Base-by-base conservation (phyloP, 345 rosid species). In the Reutealis trisperma region DNA sequence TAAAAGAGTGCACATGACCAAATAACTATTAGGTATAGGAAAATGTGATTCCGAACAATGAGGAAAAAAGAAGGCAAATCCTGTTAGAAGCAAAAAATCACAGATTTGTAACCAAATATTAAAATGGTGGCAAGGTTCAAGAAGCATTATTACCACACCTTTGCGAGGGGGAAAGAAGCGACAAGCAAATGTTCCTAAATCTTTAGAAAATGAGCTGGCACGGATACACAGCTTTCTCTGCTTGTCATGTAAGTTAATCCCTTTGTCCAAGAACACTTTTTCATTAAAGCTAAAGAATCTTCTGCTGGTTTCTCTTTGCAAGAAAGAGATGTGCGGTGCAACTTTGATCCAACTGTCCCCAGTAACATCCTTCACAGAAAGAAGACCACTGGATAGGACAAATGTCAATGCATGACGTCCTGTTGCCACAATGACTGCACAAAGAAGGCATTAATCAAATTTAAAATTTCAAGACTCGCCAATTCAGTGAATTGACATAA, bases 231-330 rank as follows among this genome's bases (percentile, higher is more conserved):
- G 75, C 65, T 84, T 75, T 42, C 51, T 79, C 82, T 76, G 86
- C 42, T 80, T 52, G 69, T 85, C 87, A 66, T 74, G 30, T 12
- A 63, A 44, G 78, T 76, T 70, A 64, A 68, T 44, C 75, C 77
- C 81, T 30, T 76, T 78, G 37, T 81, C 77, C 58, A 79, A 73
- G 66, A 74, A 77, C 73, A 81, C 76, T n/a, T 83, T 82, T 70
- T 81, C 77, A 60, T 72, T 83, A 72, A 84, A 85, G 74, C 78
- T 78, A 34, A 86, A 80, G 18, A 87, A 78, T 67, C 82, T 89
- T 81, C 77, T 87, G 64, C 67, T 74, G 58, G 91, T 83, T 77
- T 89, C 91, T 68, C 86, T 88, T 64, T 80, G 92, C 54, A 90
- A 75, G 30, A 62, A 81, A 57, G 82, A 75, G 30, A 92, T 18